Conservation (phyloP, 1,284 basidiomycete genomes). For the Ganoderma meredithae region DNA sequence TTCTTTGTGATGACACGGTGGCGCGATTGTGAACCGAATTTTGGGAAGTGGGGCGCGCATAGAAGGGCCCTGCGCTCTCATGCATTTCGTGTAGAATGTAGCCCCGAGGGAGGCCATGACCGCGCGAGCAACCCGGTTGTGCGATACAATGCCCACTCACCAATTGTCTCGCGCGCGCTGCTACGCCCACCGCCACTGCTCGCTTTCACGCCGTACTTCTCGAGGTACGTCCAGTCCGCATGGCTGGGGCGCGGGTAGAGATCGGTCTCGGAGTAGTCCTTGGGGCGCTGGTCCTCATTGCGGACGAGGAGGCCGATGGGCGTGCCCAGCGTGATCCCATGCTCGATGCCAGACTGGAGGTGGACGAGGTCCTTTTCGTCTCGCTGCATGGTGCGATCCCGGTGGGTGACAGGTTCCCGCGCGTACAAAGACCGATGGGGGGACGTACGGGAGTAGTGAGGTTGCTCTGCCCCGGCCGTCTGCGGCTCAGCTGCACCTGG, state of each 20-base stretch:
- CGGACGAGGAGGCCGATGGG: constrained; percentile 96
- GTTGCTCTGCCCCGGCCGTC: constrained; percentile 95
- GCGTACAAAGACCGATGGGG: constrained; percentile 1
- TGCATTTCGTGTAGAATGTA: no score
- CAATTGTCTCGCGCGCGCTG: constrained; percentile 97
- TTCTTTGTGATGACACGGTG: no score
- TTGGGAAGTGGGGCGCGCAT: no score
- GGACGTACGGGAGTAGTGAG: constrained; percentile 90
- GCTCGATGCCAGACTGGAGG: constrained; percentile 94
- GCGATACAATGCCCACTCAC: constrained; percentile 47
- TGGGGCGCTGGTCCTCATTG: constrained; percentile 98
- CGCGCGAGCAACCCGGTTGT: constrained; percentile 10
- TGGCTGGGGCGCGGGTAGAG: constrained; percentile 97
- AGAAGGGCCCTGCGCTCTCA: no score
- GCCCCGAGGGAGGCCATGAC: no score
- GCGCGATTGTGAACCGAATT: no score
- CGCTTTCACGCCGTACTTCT: constrained; percentile 98
- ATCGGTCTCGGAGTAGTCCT: constrained; percentile 99
- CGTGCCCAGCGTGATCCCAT: constrained; percentile 95
- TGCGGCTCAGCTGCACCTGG: constrained; percentile 90
- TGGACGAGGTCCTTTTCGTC: constrained; percentile 97
- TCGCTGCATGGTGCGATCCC: constrained; percentile 60
- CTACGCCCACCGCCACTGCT: constrained; percentile 96
- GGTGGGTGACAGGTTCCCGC: constrained; percentile 1
- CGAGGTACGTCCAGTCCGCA: constrained; percentile 98